Evolutionary conservation across 1,284 basidiomycete species (phyloP), one percentile per base, ranked within the genome.

Genomic region (Irpex rosettiformis): DNA sequence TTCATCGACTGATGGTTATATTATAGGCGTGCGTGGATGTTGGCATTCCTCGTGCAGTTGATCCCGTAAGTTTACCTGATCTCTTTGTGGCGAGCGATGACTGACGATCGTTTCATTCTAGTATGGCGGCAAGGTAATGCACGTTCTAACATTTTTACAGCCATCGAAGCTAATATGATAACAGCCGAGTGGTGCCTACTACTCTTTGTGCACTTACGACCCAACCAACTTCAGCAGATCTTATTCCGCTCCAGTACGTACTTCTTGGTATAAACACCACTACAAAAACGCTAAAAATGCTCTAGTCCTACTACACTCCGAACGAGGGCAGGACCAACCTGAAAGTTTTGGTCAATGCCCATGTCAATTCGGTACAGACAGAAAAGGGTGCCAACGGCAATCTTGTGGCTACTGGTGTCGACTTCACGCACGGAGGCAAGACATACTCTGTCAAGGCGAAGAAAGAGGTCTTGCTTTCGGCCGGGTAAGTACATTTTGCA

Each of bases 391-490:
- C 7, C 68, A 18, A 37, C 56, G 52, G 64, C 37, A 7, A 94
- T 73, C 33, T 58, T 2, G 22, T 52, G 3, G 68, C 67, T 1
- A 66, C 62, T 10, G 68, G 62, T 25, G 70, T 73, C 4, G 65
- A 64, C 33, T 71, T 73, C 53, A 18, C 54, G 1, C 53, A 58
- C 49, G 64, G 61, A 13, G 66, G 54, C 2, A 53, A 60, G 40
- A 59, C 30, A 10, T 63, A 67, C 53, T 28, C 51, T 4, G 67
- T 66, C 13, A 55, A 52, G 16, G 54, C 55, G 16, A 42, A 45
- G 13, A 42, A 64, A 57, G 52, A 79, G 55, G 74, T 80, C 30
- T 70, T 80, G 25, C 57, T 83, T 13, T 72, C 69, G 28, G 71
- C 77, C 7, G 76, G 76, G 74, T 75, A 54, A 45, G 69, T 16